These are phyloP conservation scores for Backusella macrospora DNA, from an alignment of 192 early-diverging fungal species.

Conservation along the genomic window DNA sequence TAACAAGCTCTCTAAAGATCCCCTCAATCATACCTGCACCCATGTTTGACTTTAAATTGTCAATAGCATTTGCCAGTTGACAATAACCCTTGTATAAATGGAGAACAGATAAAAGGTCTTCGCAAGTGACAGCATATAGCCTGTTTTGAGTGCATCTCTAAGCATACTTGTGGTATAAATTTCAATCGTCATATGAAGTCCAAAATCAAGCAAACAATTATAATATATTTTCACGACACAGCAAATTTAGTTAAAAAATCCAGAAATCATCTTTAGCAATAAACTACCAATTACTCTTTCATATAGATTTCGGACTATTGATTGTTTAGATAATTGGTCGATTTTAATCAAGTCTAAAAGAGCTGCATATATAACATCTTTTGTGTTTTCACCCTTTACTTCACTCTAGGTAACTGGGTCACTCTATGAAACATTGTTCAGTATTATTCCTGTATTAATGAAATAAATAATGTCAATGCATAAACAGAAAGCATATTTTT, in stretches of 20 bases:
- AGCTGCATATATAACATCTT: neutral
- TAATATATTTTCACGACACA: neutral
- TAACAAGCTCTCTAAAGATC: constrained; percentile 1
- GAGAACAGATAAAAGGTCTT: constrained; percentile 5
- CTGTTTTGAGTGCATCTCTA: constrained; percentile 9
- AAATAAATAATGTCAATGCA: neutral
- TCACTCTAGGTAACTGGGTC: neutral
- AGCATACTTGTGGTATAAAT: neutral
- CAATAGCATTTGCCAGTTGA: constrained; percentile 9
- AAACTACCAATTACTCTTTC: constrained; percentile 8
- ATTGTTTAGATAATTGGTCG: neutral
- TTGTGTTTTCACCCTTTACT: constrained; percentile 6
- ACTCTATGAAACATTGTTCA: neutral
- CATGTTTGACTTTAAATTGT: too few relatives aligned
- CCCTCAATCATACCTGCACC: constrained; percentile 2
- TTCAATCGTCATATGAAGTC: constrained; percentile 5
- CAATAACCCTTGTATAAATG: constrained; percentile 1
- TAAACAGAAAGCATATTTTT: neutral
- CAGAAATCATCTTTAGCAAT: neutral
- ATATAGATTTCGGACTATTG: neutral
- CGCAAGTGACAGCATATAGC: constrained; percentile 2
- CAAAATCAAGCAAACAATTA: constrained; percentile 7
- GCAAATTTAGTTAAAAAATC: constrained; percentile 6
- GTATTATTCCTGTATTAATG: neutral
- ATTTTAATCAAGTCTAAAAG: constrained; percentile 13